phyloP scores from a whole-genome alignment of 176 grass and related monocot genomes.

The Typha latifolia region DNA sequence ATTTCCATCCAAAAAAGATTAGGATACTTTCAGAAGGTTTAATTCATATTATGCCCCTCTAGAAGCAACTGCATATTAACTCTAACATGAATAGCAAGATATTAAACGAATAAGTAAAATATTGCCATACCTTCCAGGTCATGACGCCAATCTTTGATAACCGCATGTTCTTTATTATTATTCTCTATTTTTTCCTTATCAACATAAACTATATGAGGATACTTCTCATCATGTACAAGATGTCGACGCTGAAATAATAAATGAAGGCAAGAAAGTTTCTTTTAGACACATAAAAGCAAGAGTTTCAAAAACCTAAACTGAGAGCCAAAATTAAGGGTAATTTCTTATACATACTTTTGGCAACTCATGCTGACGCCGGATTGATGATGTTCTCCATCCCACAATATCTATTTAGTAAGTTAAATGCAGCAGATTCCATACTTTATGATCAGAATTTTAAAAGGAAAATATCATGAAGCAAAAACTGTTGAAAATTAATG shows the following conservation, averaged over 20 bases:
- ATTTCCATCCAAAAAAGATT: too few relatives aligned
- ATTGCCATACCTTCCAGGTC: conserved; percentile 53
- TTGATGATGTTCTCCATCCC: conserved; percentile 85
- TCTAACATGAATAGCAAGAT: neutral
- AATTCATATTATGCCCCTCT: neutral
- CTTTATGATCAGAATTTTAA: too few relatives aligned
- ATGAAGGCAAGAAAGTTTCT: conserved; percentile 22
- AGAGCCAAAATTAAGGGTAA: conserved; percentile 1
- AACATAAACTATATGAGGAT: conserved; percentile 76
- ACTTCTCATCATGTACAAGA: conserved; percentile 42
- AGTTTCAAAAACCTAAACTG: conserved; percentile 4
- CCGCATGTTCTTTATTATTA: conserved; percentile 23
- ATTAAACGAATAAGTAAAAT: neutral
- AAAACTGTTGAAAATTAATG: neutral
- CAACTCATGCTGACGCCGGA: conserved; percentile 63
- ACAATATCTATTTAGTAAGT: conserved; percentile 64
- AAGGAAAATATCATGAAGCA: too few relatives aligned
- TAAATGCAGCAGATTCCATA: conserved; percentile 23
- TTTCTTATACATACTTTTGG: conserved; percentile 47
- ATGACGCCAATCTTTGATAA: conserved; percentile 26
- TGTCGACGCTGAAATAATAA: conserved; percentile 36
- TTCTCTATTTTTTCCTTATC: conserved; percentile 36
- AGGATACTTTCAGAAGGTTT: neutral
- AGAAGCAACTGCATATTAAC: neutral
- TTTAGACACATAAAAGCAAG: conserved; percentile 4